A percentile compares a stretch with the other conserved stretches of the same genome.
Evolutionary conservation across 179 eudicot genomes (phyloP).

Genomic region (Corrigiola litoralis): DNA sequence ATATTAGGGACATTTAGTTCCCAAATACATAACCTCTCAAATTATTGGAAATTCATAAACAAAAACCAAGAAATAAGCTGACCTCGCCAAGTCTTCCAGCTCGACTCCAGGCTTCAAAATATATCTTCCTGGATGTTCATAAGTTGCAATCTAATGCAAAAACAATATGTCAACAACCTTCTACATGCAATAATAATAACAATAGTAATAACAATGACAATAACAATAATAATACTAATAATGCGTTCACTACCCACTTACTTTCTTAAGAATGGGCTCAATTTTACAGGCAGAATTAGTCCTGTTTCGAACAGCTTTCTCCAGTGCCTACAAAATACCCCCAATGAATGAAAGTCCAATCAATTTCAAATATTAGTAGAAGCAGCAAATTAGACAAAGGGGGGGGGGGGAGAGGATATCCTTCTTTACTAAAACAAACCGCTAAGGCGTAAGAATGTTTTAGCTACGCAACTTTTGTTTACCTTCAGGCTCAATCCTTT

Average conservation of each 20-base stretch:
- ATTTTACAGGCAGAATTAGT: conserved; percentile 48
- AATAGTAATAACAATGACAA: background rate
- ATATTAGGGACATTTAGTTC: background rate
- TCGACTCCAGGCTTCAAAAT: conserved; percentile 66
- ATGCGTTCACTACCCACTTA: conserved; percentile 34
- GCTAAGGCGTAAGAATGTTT: background rate
- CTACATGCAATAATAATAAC: conserved; percentile 3
- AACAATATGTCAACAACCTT: conserved; percentile 9
- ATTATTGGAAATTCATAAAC: background rate
- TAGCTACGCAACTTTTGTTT: conserved; percentile 11
- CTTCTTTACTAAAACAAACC: background rate
- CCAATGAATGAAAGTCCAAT: too few relatives aligned
- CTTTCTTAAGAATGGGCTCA: conserved; percentile 76
- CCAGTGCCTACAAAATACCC: too few relatives aligned
- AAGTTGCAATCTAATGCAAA: conserved; percentile 69
- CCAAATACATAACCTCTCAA: background rate
- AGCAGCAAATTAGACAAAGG: too few relatives aligned
- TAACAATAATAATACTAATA: background rate
- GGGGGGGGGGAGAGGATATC: too few relatives aligned
- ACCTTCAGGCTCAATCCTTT: conserved; percentile 92
- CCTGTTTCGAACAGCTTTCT: conserved; percentile 76
- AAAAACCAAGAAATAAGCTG: conserved; percentile 42
- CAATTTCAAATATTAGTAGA: too few relatives aligned
- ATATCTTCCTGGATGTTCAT: conserved; percentile 75
- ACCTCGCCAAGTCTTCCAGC: conserved; percentile 49